Conservation (phyloP, 495 filamentous ascomycete species). For the Talaromyces stipitatus region DNA sequence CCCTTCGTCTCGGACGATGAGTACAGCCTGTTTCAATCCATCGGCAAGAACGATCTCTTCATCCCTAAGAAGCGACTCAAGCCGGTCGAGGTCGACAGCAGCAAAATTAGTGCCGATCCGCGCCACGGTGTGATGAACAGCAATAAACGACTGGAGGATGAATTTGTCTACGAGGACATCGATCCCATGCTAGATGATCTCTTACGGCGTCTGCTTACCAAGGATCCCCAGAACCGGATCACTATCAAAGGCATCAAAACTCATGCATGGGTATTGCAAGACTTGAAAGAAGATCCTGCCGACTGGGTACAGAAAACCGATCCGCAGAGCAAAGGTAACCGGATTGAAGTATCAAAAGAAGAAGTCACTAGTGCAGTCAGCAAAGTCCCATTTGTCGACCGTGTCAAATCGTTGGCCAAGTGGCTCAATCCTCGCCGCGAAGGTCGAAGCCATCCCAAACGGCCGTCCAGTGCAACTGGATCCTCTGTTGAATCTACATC, state of each 20-base stretch:
- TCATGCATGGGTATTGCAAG: slow-evolving; percentile 89
- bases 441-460: slow-evolving; percentile 42
- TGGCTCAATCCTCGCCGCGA: slow-evolving; percentile 53
- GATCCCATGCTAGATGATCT: slow-evolving; percentile 77
- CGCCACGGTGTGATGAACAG: slow-evolving; percentile 21
- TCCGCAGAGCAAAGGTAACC: slow-evolving; percentile 76
- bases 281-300: slow-evolving; percentile 57
- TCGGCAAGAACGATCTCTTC: slow-evolving; percentile 83
- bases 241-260: slow-evolving; percentile 87
- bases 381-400: slow-evolving; percentile 77
- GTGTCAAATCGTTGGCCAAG: slow-evolving; percentile 48
- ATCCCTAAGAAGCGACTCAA: slow-evolving; percentile 74
- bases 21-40: slow-evolving; percentile 81
- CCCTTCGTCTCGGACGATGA: slow-evolving; percentile 90
- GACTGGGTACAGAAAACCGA: slow-evolving; percentile 93
- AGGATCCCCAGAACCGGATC: slow-evolving; percentile 83
- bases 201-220: slow-evolving; percentile 71
- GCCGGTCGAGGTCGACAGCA: slow-evolving; percentile 57
- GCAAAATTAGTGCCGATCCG: slow-evolving; percentile 28
- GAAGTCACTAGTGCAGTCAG: slow-evolving; percentile 89
- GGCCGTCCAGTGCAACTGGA: slow-evolving; percentile 23
- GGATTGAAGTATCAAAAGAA: slow-evolving; percentile 84
- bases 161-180: slow-evolving; percentile 78
- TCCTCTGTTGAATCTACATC: slow-evolving; percentile 24
- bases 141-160: slow-evolving; percentile 54